These are phyloP conservation scores for Nepenthes mirabilis DNA, from an alignment of 148 eudicot genomes.

Conservation along the genomic window DNA sequence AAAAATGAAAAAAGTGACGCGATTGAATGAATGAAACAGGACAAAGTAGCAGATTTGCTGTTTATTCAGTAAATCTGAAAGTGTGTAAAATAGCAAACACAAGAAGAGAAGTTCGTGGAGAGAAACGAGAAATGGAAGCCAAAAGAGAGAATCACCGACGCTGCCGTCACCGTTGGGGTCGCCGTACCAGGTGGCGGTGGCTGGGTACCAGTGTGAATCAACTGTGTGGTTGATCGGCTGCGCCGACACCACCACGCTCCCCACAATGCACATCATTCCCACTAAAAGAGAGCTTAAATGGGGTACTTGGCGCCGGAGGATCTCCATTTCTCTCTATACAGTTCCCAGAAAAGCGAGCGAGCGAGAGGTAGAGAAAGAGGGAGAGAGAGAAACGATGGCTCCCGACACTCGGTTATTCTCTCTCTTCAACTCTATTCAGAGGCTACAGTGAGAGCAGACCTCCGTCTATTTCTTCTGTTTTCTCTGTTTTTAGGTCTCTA, in stretches of 20 bases:
- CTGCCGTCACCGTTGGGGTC: slow-evolving; percentile 93
- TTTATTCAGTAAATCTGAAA: neutral
- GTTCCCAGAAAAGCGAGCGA: too few species aligned
- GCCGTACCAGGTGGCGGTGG: slow-evolving; percentile 97
- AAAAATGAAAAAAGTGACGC: too few species aligned
- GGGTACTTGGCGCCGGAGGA: too few species aligned
- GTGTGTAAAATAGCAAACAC: too few species aligned
- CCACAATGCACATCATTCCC: slow-evolving; percentile 7
- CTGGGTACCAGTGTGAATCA: slow-evolving; percentile 61
- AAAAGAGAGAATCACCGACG: slow-evolving; percentile 23
- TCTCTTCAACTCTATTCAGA: too few species aligned
- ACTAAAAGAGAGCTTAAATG: neutral
- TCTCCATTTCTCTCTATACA: too few species aligned
- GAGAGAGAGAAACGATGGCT: too few species aligned
- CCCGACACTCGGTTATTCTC: too few species aligned
- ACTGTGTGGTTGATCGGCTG: slow-evolving; percentile 11
- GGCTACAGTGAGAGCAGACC: too few species aligned
- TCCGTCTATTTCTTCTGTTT: too few species aligned
- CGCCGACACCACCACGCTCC: slow-evolving; percentile 13
- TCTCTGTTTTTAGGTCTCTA: too few species aligned
- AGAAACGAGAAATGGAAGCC: neutral
- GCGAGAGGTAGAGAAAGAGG: too few species aligned
- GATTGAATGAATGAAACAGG: neutral
- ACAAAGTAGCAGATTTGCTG: neutral
- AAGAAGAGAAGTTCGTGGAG: neutral